These are phyloP conservation scores for Jatropha multifida DNA, from an alignment of 441 rosid species.

Conservation along the genomic window DNA sequence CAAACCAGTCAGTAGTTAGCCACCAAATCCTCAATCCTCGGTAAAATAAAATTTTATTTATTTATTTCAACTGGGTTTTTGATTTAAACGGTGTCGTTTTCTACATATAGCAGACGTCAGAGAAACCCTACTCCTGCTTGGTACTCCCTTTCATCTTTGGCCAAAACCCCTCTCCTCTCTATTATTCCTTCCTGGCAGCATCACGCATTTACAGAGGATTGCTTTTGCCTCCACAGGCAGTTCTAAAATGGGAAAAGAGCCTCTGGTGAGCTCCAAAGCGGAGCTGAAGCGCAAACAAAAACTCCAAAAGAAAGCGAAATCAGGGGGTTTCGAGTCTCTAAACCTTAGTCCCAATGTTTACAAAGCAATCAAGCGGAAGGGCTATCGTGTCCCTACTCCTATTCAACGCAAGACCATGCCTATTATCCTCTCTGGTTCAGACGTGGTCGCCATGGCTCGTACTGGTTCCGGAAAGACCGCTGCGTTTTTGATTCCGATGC, in stretches of 20 bases:
- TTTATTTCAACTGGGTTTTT: no score
- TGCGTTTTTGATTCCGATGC: conserved; percentile 90
- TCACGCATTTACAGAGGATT: no score
- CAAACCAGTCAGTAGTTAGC: no score
- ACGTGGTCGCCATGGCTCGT: conserved; percentile 97
- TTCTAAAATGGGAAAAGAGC: conserved; percentile 18
- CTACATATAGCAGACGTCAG: no score
- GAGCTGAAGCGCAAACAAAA: conserved; percentile 71
- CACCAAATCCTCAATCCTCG: no score
- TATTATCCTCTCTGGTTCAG: conserved; percentile 76
- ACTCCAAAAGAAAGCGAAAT: conserved; percentile 77
- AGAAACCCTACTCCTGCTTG: no score
- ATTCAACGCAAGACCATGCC: conserved; percentile 98
- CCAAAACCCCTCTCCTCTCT: no score
- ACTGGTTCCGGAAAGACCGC: conserved; percentile 98
- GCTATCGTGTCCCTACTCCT: conserved; percentile 93
- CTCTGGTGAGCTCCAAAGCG: conserved; percentile 67
- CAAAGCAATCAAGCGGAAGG: conserved; percentile 79
- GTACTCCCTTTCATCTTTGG: no score
- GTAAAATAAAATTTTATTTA: no score
- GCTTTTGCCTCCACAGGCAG: no score
- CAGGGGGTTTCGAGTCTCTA: conserved; percentile 94
- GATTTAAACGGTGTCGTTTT: no score
- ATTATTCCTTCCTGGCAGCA: no score
- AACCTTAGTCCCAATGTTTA: conserved; percentile 67